A percentile compares a stretch with the other conserved stretches of the same genome.
Conservation (phyloP, 192 early-diverging fungal genomes). For the Coemansia javaensis region DNA sequence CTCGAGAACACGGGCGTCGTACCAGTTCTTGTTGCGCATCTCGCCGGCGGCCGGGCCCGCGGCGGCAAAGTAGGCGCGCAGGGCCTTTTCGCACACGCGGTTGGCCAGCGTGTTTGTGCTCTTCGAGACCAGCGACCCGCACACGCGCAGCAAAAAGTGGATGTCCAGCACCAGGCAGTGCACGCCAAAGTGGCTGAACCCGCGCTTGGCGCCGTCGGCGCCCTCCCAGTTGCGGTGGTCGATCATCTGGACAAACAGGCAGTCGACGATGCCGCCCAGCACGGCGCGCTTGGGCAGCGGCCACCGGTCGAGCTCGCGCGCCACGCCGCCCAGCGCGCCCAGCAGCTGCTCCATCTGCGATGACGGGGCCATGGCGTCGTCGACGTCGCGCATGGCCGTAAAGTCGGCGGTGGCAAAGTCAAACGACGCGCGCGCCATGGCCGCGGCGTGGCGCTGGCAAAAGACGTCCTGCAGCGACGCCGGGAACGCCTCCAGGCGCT, state of each 20-base stretch:
- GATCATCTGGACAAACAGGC: conserved; percentile 49
- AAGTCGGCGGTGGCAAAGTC: conserved; percentile 39
- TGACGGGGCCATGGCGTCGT: conserved; percentile 39
- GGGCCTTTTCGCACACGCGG: conserved; percentile 51
- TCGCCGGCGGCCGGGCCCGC: conserved; percentile 3
- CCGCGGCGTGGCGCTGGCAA: conserved; percentile 44
- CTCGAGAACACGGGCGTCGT: conserved; percentile 35
- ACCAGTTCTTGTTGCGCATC: conserved; percentile 49
- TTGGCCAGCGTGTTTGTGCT: conserved; percentile 52
- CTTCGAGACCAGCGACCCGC: conserved; percentile 49
- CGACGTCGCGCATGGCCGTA: not conserved
- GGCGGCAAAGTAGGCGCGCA: conserved; percentile 40
- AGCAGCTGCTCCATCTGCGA: conserved; percentile 34
- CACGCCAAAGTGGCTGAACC: conserved; percentile 47
- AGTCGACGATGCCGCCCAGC: conserved; percentile 44
- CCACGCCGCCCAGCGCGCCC: conserved; percentile 19
- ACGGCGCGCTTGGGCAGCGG: conserved; percentile 43
- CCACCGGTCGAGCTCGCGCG: conserved; percentile 48
- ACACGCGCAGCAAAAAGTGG: conserved; percentile 50
- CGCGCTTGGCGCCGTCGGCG: conserved; percentile 17
- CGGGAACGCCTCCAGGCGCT: conserved; percentile 50
- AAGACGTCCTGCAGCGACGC: conserved; percentile 50
- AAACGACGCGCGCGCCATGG: conserved; percentile 25
- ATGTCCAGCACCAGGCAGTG: conserved; percentile 50
- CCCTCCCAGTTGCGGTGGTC: conserved; percentile 46